Evolutionary conservation across 1,139 yeast genomes (phyloP).

Genomic region (Hansenula sp.): DNA sequence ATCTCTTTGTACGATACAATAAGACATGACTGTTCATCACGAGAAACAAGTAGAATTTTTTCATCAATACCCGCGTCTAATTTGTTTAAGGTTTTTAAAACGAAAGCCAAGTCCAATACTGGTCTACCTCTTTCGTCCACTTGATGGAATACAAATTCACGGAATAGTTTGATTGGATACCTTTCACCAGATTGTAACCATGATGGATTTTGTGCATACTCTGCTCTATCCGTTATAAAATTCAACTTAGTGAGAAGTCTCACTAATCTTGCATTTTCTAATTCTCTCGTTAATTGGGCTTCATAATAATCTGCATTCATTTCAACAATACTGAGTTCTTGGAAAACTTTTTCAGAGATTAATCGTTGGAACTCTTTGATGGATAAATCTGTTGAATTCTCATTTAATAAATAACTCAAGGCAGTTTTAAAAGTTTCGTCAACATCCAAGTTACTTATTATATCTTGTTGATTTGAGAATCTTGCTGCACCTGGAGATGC

Average conservation of each 20-base stretch:
- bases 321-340: constrained; percentile 49
- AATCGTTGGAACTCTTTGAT: constrained; percentile 26
- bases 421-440: constrained; percentile 15
- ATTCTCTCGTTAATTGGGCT: constrained; percentile 60
- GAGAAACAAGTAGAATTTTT: constrained; percentile 68
- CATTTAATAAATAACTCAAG: constrained; percentile 29
- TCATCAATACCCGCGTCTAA: constrained; percentile 93
- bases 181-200: constrained; percentile 79
- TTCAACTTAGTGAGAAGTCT: constrained; percentile 79
- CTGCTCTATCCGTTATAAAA: constrained; percentile 75
- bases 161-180: constrained; percentile 71
- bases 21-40: constrained; percentile 79
- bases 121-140: constrained; percentile 75
- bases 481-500: constrained; percentile 31
- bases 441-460: constrained; percentile 14
- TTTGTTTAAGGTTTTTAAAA: constrained; percentile 74
- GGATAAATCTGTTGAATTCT: constrained; percentile 12
- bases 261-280: constrained; percentile 86
- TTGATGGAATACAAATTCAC: constrained; percentile 85
- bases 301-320: constrained; percentile 63
- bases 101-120: constrained; percentile 77
- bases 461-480: constrained; percentile 19
- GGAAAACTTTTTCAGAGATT: constrained; percentile 37
- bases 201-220: constrained; percentile 45
- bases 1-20: constrained; percentile 77